Conservation (phyloP, 805 yeast genomes). For the Yarrowia yakushimensis region DNA sequence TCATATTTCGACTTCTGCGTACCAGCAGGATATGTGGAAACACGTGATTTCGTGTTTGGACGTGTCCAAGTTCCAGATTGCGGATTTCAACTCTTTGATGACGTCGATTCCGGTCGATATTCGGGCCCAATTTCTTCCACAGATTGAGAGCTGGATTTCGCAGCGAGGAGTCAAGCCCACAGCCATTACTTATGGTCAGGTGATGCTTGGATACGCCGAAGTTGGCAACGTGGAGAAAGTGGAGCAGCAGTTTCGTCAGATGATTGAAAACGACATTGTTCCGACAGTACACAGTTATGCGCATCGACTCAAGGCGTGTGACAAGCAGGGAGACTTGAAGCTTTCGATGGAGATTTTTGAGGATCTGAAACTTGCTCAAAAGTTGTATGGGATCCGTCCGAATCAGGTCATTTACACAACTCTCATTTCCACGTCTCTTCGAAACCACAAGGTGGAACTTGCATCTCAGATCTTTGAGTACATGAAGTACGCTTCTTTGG, state of each 20-base stretch:
- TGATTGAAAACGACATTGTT: not conserved
- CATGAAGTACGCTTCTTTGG: slow-evolving; percentile 9
- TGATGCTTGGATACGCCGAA: slow-evolving; percentile 23
- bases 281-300: slow-evolving; percentile 15
- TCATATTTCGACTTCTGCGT: not conserved
- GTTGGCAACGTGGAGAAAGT: slow-evolving; percentile 4
- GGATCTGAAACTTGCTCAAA: not conserved
- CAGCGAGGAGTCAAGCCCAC: not conserved
- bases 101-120: slow-evolving; percentile 15
- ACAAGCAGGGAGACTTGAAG: not conserved
- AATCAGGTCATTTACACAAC: slow-evolving; percentile 17
- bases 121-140: not conserved
- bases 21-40: not conserved
- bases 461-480: slow-evolving; percentile 22
- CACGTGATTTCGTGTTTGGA: not conserved
- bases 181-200: not conserved
- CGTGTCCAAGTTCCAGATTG: not conserved
- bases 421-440: not conserved
- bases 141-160: not conserved
- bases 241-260: not conserved
- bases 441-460: slow-evolving; percentile 21
- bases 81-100: slow-evolving; percentile 18
- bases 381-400: slow-evolving; percentile 1
- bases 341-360: slow-evolving; percentile 6
- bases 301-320: slow-evolving; percentile 22